These are phyloP conservation scores for Solanum raphanifolium DNA, from an alignment of 257 asterid species.

Conservation along the genomic window DNA sequence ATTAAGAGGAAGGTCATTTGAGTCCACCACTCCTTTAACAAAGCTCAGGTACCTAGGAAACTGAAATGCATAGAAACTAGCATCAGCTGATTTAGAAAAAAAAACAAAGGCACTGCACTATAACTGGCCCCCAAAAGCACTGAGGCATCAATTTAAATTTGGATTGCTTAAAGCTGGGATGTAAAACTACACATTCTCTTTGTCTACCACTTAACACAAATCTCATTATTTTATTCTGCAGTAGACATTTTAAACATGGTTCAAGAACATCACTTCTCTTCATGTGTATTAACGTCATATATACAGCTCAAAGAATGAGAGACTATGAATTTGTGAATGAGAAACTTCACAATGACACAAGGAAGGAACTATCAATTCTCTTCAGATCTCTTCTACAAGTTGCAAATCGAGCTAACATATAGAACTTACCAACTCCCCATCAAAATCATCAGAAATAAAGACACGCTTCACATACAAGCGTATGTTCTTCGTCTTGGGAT, in stretches of 20 bases:
- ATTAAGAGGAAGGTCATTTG: slow-evolving; percentile 95
- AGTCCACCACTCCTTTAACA: slow-evolving; percentile 95
- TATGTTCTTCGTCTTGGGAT: slow-evolving; percentile 90
- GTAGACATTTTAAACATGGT: not conserved
- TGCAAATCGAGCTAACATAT: not conserved
- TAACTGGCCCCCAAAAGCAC: not conserved
- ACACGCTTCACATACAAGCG: slow-evolving; percentile 92
- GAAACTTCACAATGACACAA: not conserved
- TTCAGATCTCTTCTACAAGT: not conserved
- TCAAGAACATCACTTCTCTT: not conserved
- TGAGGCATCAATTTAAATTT: not conserved
- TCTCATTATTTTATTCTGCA: not conserved
- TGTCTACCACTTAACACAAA: not conserved
- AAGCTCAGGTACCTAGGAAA: slow-evolving; percentile 98
- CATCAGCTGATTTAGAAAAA: not conserved
- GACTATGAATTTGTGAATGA: not conserved
- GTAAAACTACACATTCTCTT: not conserved
- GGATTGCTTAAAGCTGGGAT: not conserved
- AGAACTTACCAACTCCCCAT: slow-evolving; percentile 84
- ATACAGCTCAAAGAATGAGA: not conserved
- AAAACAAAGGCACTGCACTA: not conserved
- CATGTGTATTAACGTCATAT: not conserved
- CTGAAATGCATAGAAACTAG: slow-evolving; percentile 33
- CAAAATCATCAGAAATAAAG: slow-evolving; percentile 95
- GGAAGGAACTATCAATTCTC: not conserved